Percentiles rank a stretch among this genome's conserved stretches.
phyloP scores from a whole-genome alignment of 306 rosid species.

The Glycine soja region DNA sequence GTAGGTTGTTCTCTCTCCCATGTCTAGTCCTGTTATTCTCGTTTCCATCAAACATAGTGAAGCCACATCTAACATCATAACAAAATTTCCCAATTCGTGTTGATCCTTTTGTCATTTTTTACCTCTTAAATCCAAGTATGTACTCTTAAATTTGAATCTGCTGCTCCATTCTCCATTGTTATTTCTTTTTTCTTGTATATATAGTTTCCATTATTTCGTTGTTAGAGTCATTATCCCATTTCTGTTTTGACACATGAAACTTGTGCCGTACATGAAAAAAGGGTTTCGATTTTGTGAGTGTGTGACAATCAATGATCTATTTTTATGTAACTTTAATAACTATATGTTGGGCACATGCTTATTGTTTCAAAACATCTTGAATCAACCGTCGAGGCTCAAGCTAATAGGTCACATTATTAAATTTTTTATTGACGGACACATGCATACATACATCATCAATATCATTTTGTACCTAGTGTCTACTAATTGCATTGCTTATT shows the following conservation, averaged over 20 bases:
- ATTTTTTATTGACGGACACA: neutral
- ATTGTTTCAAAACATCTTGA: constrained; percentile 29
- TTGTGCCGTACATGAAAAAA: neutral
- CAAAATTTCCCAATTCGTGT: neutral
- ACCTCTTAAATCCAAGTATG: constrained; percentile 37
- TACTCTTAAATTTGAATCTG: neutral
- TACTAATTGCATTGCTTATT: neutral
- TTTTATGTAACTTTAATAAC: constrained; percentile 1
- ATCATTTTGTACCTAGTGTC: neutral
- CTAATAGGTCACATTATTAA: constrained; percentile 13
- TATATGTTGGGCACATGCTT: neutral
- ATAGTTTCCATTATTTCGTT: neutral
- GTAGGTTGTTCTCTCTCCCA: constrained; percentile 37
- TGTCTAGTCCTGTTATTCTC: constrained; percentile 33
- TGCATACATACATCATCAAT: neutral
- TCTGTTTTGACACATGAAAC: neutral
- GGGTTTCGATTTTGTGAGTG: constrained; percentile 3
- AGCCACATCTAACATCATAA: constrained; percentile 33
- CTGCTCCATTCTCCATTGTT: neutral
- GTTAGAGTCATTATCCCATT: constrained; percentile 19
- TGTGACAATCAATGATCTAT: constrained; percentile 13
- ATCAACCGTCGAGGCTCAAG: neutral
- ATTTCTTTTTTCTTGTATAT: neutral
- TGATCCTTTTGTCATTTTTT: constrained; percentile 28
- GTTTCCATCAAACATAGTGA: constrained; percentile 45